Percentiles rank a stretch among this genome's conserved stretches.
phyloP scores from a whole-genome alignment of 169 alveolate species.

The Miamiensis avidus region DNA sequence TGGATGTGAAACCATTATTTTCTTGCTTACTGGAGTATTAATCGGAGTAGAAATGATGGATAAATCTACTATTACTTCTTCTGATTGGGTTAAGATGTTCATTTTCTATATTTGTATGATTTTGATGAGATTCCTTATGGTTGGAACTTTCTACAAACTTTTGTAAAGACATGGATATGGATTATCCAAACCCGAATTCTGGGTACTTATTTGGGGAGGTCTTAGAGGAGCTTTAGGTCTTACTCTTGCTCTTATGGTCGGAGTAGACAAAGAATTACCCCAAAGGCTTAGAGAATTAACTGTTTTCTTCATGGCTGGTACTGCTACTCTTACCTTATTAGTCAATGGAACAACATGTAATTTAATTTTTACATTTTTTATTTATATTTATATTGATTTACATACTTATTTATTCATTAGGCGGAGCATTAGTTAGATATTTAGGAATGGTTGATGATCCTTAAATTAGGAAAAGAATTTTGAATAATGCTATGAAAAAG shows the following conservation, averaged over 20 bases:
- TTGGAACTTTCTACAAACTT: slow-evolving; percentile 42
- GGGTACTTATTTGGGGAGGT: slow-evolving; percentile 61
- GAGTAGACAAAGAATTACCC: slow-evolving; percentile 42
- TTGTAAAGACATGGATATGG: slow-evolving; percentile 61
- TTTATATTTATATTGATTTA: not conserved
- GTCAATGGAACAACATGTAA: slow-evolving; percentile 62
- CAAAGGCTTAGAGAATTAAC: slow-evolving; percentile 42
- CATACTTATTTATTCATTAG: not conserved
- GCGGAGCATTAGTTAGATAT: slow-evolving; percentile 31
- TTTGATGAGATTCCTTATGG: slow-evolving; percentile 42
- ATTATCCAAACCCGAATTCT: slow-evolving; percentile 39
- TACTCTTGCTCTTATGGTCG: slow-evolving; percentile 61
- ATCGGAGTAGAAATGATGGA: slow-evolving; percentile 52
- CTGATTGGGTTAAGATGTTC: slow-evolving; percentile 50
- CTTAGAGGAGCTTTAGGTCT: slow-evolving; percentile 69
- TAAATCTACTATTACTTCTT: slow-evolving; percentile 35
- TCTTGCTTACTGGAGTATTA: slow-evolving; percentile 61
- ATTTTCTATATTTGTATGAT: slow-evolving; percentile 49
- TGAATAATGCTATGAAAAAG: slow-evolving; percentile 30
- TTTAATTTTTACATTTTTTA: not conserved
- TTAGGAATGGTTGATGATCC: slow-evolving; percentile 40
- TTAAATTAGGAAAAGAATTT: slow-evolving; percentile 40
- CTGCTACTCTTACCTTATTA: slow-evolving; percentile 49
- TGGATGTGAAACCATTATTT: slow-evolving; percentile 53
- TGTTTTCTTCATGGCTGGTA: slow-evolving; percentile 57